Percentiles rank a stretch among this genome's conserved stretches.
phyloP scores from a whole-genome alignment of 2,329 filamentous ascomycete species.

The Colletotrichum sp. region DNA sequence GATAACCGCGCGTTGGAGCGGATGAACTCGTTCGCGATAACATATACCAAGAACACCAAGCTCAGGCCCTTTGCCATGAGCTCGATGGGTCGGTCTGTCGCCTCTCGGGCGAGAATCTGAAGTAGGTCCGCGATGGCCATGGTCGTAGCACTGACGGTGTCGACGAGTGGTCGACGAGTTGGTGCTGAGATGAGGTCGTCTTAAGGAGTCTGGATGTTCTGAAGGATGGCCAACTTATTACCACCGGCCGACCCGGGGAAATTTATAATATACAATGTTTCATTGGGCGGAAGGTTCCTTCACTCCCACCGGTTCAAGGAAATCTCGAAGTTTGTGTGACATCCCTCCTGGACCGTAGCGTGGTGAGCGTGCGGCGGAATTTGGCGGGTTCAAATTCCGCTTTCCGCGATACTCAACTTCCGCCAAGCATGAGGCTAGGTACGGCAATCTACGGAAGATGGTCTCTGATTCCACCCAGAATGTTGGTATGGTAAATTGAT shows the following conservation, averaged over 20 bases:
- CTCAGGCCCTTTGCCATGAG: background rate
- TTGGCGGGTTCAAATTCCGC: background rate
- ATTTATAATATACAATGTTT: background rate
- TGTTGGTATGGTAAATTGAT: background rate
- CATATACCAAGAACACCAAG: constrained; percentile 41
- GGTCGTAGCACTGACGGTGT: background rate
- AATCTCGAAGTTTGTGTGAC: background rate
- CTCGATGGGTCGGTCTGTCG: constrained; percentile 25
- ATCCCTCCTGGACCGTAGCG: background rate
- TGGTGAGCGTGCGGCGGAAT: background rate
- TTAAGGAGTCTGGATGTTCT: background rate
- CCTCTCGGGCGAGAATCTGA: constrained; percentile 18
- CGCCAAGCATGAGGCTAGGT: background rate
- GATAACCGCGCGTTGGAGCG: constrained; percentile 47
- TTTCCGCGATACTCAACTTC: background rate
- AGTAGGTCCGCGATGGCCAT: constrained; percentile 32
- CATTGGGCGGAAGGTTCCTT: background rate
- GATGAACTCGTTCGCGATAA: constrained; percentile 52
- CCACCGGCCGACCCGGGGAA: background rate
- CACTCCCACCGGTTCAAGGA: background rate
- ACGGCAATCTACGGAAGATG: background rate
- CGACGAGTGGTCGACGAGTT: background rate
- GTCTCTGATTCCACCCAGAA: background rate
- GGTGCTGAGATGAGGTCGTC: background rate
- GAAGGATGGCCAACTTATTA: background rate